phyloP scores from a whole-genome alignment of 805 yeast genomes.

The Myxozyma kluyveri region DNA sequence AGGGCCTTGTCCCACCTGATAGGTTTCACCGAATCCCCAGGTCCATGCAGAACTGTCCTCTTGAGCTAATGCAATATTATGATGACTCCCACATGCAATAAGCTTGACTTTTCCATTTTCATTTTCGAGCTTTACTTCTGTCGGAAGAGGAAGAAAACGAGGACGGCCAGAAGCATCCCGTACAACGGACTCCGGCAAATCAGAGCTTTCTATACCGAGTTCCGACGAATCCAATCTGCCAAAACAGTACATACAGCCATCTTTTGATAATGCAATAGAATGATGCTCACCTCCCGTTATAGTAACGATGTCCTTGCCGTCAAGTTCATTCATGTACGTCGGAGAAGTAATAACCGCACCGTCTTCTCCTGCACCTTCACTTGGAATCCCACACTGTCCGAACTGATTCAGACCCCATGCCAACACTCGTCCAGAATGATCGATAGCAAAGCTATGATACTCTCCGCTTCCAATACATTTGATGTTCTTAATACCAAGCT shows the following conservation, averaged over 20 bases:
- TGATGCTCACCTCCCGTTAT: slow-evolving; percentile 96
- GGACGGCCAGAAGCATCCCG: slow-evolving; percentile 78
- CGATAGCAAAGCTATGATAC: slow-evolving; percentile 91
- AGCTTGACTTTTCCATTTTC: slow-evolving; percentile 33
- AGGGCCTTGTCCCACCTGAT: slow-evolving; percentile 93
- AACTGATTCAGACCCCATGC: slow-evolving; percentile 97
- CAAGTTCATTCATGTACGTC: slow-evolving; percentile 63
- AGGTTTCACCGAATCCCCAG: slow-evolving; percentile 98
- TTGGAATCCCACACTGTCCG: slow-evolving; percentile 89
- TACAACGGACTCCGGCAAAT: slow-evolving; percentile 70
- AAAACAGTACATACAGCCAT: slow-evolving; percentile 76
- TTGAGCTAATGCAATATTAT: slow-evolving; percentile 74
- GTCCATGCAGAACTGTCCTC: slow-evolving; percentile 81
- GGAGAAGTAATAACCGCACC: slow-evolving; percentile 81
- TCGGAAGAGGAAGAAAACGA: slow-evolving; percentile 77
- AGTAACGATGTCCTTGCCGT: slow-evolving; percentile 54
- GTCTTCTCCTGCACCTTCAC: slow-evolving; percentile 60
- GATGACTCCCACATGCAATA: slow-evolving; percentile 87
- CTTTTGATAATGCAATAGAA: slow-evolving; percentile 66
- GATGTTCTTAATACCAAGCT: slow-evolving; percentile 76
- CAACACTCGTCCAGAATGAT: slow-evolving; percentile 62
- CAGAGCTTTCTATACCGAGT: slow-evolving; percentile 67
- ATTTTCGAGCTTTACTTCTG: slow-evolving; percentile 49
- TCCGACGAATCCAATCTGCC: slow-evolving; percentile 95
- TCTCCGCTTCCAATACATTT: slow-evolving; percentile 88